phyloP scores from a whole-genome alignment of 371 early-diverging fungal genomes.

The Apophysomyces elegans region DNA sequence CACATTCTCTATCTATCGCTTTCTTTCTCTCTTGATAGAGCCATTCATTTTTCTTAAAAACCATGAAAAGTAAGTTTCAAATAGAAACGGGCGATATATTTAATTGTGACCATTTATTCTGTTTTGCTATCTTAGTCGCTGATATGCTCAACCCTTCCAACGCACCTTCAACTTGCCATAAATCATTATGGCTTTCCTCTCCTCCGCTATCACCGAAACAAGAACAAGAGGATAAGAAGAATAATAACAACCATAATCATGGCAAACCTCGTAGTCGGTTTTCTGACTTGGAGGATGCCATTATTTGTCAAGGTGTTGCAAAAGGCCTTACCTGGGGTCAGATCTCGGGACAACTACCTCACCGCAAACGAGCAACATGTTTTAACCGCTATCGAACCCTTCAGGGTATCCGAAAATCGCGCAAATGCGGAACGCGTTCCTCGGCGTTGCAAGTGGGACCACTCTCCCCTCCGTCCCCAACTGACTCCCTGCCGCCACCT shows the following conservation, averaged over 20 bases:
- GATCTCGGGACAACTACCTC: conserved; percentile 54
- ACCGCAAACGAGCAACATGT: conserved; percentile 57
- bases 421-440: conserved; percentile 26
- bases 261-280: conserved; percentile 56
- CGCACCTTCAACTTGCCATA: conserved; percentile 12
- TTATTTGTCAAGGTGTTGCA: conserved; percentile 55
- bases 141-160: conserved; percentile 49
- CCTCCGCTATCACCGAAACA: conserved; percentile 44
- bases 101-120: background rate
- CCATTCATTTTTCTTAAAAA: too few species aligned
- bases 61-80: conserved; percentile 40
- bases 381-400: conserved; percentile 55
- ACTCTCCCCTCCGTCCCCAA: conserved; percentile 7
- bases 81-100: background rate
- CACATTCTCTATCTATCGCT: background rate
- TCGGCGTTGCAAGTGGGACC: background rate
- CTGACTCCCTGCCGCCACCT: conserved; percentile 5
- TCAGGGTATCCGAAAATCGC: conserved; percentile 55
- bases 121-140: conserved; percentile 28
- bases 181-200: conserved; percentile 30
- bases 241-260: background rate
- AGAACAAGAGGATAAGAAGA: conserved; percentile 15
- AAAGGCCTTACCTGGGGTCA: conserved; percentile 56
- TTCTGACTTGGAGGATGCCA: conserved; percentile 49
- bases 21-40: background rate